Conservation (phyloP, 2,329 filamentous ascomycete genomes). For the Cercospora sesami region DNA sequence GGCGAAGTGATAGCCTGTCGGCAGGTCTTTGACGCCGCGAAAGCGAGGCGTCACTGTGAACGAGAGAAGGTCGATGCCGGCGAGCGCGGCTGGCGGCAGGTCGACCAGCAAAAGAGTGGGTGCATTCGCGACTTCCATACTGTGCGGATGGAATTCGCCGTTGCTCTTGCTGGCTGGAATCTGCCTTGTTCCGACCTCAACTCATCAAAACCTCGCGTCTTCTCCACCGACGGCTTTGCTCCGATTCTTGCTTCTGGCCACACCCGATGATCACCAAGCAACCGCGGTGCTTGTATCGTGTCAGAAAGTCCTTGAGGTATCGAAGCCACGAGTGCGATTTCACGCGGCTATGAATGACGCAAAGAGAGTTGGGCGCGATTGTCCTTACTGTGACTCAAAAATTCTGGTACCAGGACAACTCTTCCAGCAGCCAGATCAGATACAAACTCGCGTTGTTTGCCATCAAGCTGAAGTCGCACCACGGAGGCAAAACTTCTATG, state of each 20-base stretch:
- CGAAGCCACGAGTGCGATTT: not conserved
- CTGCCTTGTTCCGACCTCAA: not conserved
- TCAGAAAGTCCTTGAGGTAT: not conserved
- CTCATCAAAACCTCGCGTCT: not conserved
- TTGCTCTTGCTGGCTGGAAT: not conserved
- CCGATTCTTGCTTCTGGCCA: not conserved
- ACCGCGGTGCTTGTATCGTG: not conserved
- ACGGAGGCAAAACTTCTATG: not conserved
- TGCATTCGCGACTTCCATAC: slow-evolving; percentile 32
- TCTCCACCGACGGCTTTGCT: not conserved
- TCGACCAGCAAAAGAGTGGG: slow-evolving; percentile 46
- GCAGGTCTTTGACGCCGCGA: slow-evolving; percentile 60
- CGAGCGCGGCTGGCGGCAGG: slow-evolving; percentile 49
- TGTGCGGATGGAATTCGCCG: not conserved
- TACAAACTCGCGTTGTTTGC: not conserved
- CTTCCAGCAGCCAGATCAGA: not conserved
- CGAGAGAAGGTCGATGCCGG: slow-evolving; percentile 59
- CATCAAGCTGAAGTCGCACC: not conserved
- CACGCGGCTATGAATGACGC: not conserved
- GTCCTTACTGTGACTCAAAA: not conserved
- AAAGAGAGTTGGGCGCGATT: not conserved
- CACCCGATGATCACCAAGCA: not conserved
- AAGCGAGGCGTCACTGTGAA: slow-evolving; percentile 64
- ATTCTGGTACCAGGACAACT: not conserved
- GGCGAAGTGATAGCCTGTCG: slow-evolving; percentile 60